Conservation (phyloP, 2,329 filamentous ascomycete species). For the Ceratocystis papillata region DNA sequence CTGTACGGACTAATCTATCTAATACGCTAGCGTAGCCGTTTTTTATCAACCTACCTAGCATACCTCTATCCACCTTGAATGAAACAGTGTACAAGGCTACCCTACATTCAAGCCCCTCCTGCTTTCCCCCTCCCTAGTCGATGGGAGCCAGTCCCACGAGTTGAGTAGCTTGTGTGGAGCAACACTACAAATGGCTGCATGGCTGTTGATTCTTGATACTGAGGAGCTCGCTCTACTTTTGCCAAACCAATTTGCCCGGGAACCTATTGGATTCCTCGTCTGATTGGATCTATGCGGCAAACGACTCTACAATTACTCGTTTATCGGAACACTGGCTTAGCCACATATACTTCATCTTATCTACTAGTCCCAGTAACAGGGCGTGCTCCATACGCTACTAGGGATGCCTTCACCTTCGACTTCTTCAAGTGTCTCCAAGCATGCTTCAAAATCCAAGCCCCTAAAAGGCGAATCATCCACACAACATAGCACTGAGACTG, state of each 20-base stretch:
- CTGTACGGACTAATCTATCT: background rate
- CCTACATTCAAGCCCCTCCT: background rate
- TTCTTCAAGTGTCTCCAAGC: background rate
- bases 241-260: too few species aligned
- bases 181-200: background rate
- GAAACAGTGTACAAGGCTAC: background rate
- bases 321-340: background rate
- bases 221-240: too few species aligned
- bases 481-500: constrained; percentile 30
- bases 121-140: background rate
- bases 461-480: background rate
- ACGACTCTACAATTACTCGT: background rate
- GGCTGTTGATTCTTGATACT: background rate
- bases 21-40: background rate
- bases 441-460: background rate
- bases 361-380: background rate
- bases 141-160: background rate
- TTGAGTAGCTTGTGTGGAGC: background rate
- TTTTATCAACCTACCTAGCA: background rate
- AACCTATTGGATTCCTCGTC: background rate
- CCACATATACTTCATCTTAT: background rate
- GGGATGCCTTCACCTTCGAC: background rate
- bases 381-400: background rate
- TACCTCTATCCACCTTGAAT: background rate
- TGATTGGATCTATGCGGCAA: background rate